Evolutionary conservation across 2,329 filamentous ascomycete species (phyloP), one percentile per base, ranked within the genome.

Genomic region (Huntiella decipiens): DNA sequence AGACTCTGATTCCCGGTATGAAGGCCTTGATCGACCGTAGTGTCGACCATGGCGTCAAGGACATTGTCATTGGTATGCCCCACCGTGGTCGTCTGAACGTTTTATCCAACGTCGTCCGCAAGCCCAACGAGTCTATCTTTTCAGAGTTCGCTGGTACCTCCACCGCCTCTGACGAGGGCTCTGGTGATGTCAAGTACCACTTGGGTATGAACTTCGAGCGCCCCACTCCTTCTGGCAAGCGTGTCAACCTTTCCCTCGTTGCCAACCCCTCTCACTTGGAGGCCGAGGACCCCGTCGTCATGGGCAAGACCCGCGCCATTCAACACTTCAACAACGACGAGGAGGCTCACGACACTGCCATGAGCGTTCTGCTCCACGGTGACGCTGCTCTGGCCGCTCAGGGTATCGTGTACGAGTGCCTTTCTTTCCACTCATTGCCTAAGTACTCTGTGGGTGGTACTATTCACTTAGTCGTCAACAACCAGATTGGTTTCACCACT

Each of bases 191-290:
- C 65, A 98, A 98, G 67, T 98, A 98, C 68, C 91, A 98, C 68
- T 70, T 98, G 57, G 91, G 91, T 60, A 98, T 98, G 91, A 98
- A 98, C 71, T 98, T 98, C 55, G 91, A 98, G 70, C 85, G 91
- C 52, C 91, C 91, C 46, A 98, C 91, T 7, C 91, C 91, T 49
- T 96, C 88, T 38, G 91, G 91, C 56, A 96, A 96, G 75, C 91
- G 91, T 53, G 91, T 98, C n/a, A 91, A 98, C 68, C 77, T 98
- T 46, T 98, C 91, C 51, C 77, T 98, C 43, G 91, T 98, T 50
- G 91, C 91, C 66, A 98, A 98, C 64, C 91, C 91, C 35, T 98
- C 91, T 47, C 91, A 98, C 71, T 69, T 98, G 58, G 91, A 98
- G 66, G 91, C 91, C 43, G 91, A 98, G 65, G 91, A 98, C 61